Evolutionary conservation across 1,284 basidiomycete genomes (phyloP), one percentile per base, ranked within the genome.

Genomic region (Gomphus sp.): DNA sequence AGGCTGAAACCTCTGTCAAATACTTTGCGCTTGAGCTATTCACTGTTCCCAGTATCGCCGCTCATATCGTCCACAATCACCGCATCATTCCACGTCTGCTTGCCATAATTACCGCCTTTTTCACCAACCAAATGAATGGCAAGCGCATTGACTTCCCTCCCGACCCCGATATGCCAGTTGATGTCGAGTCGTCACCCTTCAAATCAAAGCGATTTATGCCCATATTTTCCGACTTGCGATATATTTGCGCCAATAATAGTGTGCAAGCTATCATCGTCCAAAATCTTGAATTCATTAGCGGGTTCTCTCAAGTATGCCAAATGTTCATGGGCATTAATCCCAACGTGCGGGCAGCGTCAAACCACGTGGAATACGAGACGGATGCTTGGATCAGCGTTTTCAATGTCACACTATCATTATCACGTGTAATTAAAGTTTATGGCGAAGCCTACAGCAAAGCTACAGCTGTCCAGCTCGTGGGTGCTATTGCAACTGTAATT

Each of bases 331-430:
- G 89, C 63, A 80, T 97, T 66, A 93, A 95, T 66, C 87, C 92
- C 0, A 93, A 93, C 70, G 85, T 87, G 64, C 81, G 93, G n/a
- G 91, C 89, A 10, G 82, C 79, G 5, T 80, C 81, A 16, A 84
- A 76, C 60, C 95, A 98, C 66, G 85, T 97, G 65, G 93, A 97
- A 70, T 98, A 91, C 72, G 95, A 98, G 72, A 87, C 89, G 37
- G 95, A 98, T 65, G 85, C 87, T 34, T 97, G 93, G 92, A 91
- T 95, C 62, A 90, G 86, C 66, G 89, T 95, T 9, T 97, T 97
- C 74, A 93, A 93, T 66, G 86, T 95, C 34, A 92, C 92, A 6
- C 81, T 94, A 7, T 93, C 92, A 31, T 74, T 98, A 14, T 88
- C 90, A 3, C 84, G 92, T 48, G 83, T 93, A 45, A 90, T 92